Base-by-base conservation (phyloP, 2,329 filamentous ascomycete species). In the Dryadomyces quercus-mongolicae region DNA sequence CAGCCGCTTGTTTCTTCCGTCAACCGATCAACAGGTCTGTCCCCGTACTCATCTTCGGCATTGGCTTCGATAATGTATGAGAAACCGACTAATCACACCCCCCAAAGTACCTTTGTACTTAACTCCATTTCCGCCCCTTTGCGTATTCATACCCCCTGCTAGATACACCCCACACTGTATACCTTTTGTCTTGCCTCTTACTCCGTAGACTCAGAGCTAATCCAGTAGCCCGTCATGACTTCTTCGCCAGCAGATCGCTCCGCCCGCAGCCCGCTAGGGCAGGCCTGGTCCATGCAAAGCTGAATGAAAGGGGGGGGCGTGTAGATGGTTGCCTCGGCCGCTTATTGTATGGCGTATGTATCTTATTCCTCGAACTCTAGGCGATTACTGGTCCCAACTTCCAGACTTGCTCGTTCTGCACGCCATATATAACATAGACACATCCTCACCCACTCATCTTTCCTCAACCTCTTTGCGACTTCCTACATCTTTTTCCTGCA, bases 211-310 rank as follows among this genome's bases (percentile, higher is more conserved):
- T n/a, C 12, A 5, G 16, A n/a, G 8, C 42, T 44, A 16, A 18
- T n/a, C 25, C 47, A 25, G 36, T 52, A 40, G 36, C 36, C 36
- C 36, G 15, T 40, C 36, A 40, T 40, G 36, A 40, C 36, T 20
- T 38, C 31, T 44, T 52, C 50, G 15, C 49, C 25, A 49, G 46
- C 38, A 56, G 25, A 57, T 54, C 50, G 47, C 42, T 51, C 49
- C 6, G 52, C 42, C 50, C 21, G 25, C 22, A 48, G 45, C 55
- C 50, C 55, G 51, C 56, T 54, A 57, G 53, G 56, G 34, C 56
- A 49, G 51, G 45, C 56, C 21, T 52, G 51, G 21, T 36, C 43
- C 51, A 12, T 34, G 52, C 38, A 54, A 53, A 57, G 56, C 56
- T 57, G 54, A 56, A 57, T 31, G 40, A 53, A 38, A 25, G 51